These are phyloP conservation scores for Nakazawaea wyomingensis DNA, from an alignment of 805 yeast genomes.

Conservation along the genomic window DNA sequence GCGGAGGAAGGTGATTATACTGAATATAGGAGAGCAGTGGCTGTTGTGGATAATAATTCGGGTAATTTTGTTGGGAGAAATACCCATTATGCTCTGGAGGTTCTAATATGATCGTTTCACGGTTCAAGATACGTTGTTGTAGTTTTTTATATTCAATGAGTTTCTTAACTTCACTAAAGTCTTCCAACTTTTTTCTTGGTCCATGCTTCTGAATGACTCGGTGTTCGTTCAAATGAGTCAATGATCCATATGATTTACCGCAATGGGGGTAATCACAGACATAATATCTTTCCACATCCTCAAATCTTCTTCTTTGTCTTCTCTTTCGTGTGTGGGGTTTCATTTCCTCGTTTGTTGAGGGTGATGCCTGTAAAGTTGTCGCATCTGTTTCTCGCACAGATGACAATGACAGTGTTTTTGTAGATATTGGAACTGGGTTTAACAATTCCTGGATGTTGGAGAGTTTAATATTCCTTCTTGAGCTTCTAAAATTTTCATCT, in stretches of 20 bases:
- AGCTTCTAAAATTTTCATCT: too few species aligned
- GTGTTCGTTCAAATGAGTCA: slow-evolving; percentile 46
- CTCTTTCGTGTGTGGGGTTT: neutral
- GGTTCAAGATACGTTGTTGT: slow-evolving; percentile 7
- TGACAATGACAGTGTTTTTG: neutral
- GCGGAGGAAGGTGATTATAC: neutral
- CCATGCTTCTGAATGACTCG: slow-evolving; percentile 42
- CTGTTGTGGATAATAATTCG: neutral
- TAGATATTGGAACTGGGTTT: neutral
- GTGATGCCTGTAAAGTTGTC: neutral
- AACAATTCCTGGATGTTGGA: neutral
- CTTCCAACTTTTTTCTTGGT: slow-evolving; percentile 39
- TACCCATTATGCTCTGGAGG: slow-evolving; percentile 3
- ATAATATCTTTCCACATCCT: slow-evolving; percentile 43
- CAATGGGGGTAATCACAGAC: slow-evolving; percentile 36
- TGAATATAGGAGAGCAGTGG: neutral
- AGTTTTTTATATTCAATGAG: slow-evolving; percentile 5
- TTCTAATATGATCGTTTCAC: slow-evolving; percentile 8
- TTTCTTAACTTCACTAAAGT: slow-evolving; percentile 34
- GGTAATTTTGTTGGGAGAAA: neutral
- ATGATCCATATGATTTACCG: slow-evolving; percentile 42
- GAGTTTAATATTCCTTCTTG: neutral
- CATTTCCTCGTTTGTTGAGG: neutral
- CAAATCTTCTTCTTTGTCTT: slow-evolving; percentile 39
- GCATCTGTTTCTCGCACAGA: neutral